A percentile compares a stretch with the other conserved stretches of the same genome.
These are phyloP conservation scores for Solanum appendiculatum DNA, from an alignment of 257 asterid genomes.

Conservation along the genomic window DNA sequence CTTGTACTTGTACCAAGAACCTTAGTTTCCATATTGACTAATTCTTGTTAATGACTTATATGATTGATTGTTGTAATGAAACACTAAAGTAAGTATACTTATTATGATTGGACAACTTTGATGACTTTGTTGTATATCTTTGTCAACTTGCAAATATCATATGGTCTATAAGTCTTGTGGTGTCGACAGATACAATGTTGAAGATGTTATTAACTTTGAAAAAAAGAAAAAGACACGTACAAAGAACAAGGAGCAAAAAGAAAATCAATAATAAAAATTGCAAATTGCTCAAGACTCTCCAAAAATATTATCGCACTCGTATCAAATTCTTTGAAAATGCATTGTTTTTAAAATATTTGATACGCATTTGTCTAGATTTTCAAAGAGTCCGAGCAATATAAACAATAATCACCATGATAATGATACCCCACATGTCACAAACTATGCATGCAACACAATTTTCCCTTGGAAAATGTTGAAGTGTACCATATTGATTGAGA, in stretches of 20 bases:
- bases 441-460: neutral
- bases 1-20: constrained; percentile 11
- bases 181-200: neutral
- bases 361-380: no score
- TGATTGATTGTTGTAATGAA: neutral
- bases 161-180: neutral
- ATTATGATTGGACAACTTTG: neutral
- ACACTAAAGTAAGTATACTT: neutral
- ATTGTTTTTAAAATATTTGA: no score
- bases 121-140: neutral
- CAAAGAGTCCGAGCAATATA: no score
- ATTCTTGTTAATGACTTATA: neutral
- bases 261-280: neutral
- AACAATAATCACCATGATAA: neutral
- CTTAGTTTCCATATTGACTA: constrained; percentile 8
- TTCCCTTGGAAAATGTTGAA: neutral
- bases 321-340: no score
- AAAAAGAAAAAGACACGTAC: neutral
- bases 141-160: neutral
- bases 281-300: neutral
- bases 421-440: neutral
- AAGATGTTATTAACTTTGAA: neutral
- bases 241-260: neutral
- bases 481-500: neutral
- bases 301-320: no score